Percentiles rank a stretch among this genome's conserved stretches.
phyloP scores from a whole-genome alignment of 2,329 filamentous ascomycete genomes.

The Fusarium miscanthi region DNA sequence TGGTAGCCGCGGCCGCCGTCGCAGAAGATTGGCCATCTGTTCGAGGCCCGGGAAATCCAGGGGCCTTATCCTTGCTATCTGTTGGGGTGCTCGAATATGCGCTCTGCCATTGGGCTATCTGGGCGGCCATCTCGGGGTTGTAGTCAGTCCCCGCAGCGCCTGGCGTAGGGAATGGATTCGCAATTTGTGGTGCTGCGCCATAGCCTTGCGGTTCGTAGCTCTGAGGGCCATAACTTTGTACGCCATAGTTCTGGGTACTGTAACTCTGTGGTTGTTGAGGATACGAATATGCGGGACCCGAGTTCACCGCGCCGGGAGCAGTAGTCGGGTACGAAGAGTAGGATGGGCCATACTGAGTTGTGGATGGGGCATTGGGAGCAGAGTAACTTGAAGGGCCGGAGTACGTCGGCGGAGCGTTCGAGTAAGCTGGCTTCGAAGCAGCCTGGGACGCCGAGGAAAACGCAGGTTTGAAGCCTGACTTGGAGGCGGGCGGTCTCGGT shows the following conservation, averaged over 20 bases:
- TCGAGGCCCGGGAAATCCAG: slow-evolving; percentile 47
- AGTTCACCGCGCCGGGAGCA: slow-evolving; percentile 43
- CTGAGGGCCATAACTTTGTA: slow-evolving; percentile 40
- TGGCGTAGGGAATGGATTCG: slow-evolving; percentile 82
- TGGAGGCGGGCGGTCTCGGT: slow-evolving; percentile 76
- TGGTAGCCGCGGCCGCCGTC: slow-evolving; percentile 30
- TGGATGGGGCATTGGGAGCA: slow-evolving; percentile 48
- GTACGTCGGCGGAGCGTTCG: slow-evolving; percentile 45
- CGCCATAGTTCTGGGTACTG: slow-evolving; percentile 52
- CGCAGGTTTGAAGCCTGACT: slow-evolving; percentile 60
- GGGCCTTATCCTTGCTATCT: slow-evolving; percentile 49
- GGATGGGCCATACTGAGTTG: slow-evolving; percentile 58
- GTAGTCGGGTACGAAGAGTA: slow-evolving; percentile 53
- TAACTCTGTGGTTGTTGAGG: slow-evolving; percentile 41
- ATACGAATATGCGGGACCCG: slow-evolving; percentile 43
- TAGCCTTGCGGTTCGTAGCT: slow-evolving; percentile 50
- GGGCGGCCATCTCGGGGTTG: slow-evolving; percentile 86
- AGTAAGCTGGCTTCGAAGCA: slow-evolving; percentile 54
- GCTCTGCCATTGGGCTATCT: slow-evolving; percentile 95
- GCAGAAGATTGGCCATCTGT: slow-evolving; percentile 54
- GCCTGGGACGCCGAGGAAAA: slow-evolving; percentile 56
- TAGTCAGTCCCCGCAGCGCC: slow-evolving; percentile 57
- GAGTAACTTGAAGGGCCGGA: slow-evolving; percentile 50
- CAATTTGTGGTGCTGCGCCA: slow-evolving; percentile 72
- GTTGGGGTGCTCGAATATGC: slow-evolving; percentile 77